Base-by-base conservation (phyloP, 768 basidiomycete genomes). In the Rhodotorula taiwanensis region DNA sequence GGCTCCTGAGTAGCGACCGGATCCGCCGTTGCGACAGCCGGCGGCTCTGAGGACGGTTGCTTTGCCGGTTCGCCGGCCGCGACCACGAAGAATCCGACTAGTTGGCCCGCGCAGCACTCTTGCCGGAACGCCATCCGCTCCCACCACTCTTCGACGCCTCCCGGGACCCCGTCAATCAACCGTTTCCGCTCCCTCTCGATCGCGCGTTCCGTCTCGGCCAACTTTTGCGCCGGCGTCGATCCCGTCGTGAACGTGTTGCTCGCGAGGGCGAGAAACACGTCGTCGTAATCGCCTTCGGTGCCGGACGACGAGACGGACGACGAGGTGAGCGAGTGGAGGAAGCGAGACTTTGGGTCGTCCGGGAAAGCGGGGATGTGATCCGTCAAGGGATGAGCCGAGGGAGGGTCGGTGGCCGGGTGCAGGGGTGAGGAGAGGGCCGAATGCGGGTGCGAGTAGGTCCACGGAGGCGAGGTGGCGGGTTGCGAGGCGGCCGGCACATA, bases 261-360 rank as follows among this genome's bases (percentile, higher is more conserved):
- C 31, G 47, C 28, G 44, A 64, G 53, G 20, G 47, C n/a, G 23
- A 45, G 44, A 33, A 27, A 36, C 6, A 60, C 48, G 41, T 73
- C 64, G 58, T 72, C 65, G 59, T 69, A 58, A 78, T 82, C 52
- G 83, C 81, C 52, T 81, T 83, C 13, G 82, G 87, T 67, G 82
- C 84, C 72, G 14, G 65, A 50, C 11, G 66, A n/a, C 27, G 57
- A 31, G 34, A 67, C 34, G 53, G 55, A 16, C 28, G 71, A 68
- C 28, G 69, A 62, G 36, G 70, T 60, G 30, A 67, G 56, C 9
- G 63, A 60, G 75, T 89, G 87, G 74, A 99, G 76, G 75, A 97
- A 97, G 23, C 95, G 83, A 59, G 88, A 84, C 76, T 98, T 97
- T 11, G 95, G 93, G 75, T 95, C 92, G 72, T 99, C 95, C n/a